Base-by-base conservation (phyloP, 176 grass and related monocot genomes). In the Echinochloa phyllopogon region DNA sequence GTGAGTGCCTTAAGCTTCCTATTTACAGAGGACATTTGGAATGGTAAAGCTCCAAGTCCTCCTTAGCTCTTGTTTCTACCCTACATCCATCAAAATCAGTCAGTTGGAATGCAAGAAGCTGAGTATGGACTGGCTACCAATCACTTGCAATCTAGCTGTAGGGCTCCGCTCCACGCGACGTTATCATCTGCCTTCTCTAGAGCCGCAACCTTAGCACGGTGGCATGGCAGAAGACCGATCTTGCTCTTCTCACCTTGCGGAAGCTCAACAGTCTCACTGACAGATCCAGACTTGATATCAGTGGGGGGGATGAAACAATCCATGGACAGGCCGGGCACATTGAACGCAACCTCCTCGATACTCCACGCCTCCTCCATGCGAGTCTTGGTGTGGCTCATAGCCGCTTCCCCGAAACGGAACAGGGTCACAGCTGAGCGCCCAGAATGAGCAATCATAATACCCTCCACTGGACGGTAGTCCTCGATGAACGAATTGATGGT, bases 301-400 rank as follows among this genome's bases (percentile, higher is more conserved):
- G 87, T 89, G 44, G 94, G 94, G 7, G 94, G 94, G 52, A 96
- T 96, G 88, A 96, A 96, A 68, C 94, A 96, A 76, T 96, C 94
- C 62, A 91, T 87, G 80, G 91, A 93, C 5, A 96, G 86, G 20
- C 94, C 94, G 0, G 88, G 83, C 6, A 96, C 94, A 68, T 96
- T 91, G 87, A 96, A 96, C 2, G 86, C 94, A 5, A 93, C 91
- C 84, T 96, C 94, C 86, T 96, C 94, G 21, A 96, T 96, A 58
- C 86, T 86, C 94, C 94, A 96, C 29, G 83, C 91, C 89, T 96
- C 94, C 77, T 96, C 94, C 94, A 96, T 96, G 49, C 84, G 83
- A 52, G 94, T 96, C 78, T 91, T 93, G 18, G 91, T 93, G 81
- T 96, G 94, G 81, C 91, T 91, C 94, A 96, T 89, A 3, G 94